Conservation (phyloP, 331 rosid species). For the Spiraea crenata region DNA sequence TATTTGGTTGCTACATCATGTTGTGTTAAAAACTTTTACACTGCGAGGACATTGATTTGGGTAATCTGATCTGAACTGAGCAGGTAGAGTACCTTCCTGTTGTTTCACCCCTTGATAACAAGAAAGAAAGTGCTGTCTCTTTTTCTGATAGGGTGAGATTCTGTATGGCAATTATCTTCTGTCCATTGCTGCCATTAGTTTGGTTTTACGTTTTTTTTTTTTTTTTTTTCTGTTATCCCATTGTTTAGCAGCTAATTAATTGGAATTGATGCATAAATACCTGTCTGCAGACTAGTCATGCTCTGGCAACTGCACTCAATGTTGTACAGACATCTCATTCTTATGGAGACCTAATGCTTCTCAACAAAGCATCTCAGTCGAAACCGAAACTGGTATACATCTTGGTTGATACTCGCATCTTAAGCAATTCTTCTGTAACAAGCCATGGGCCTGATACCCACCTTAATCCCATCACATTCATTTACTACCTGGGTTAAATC, state of each 20-base stretch:
- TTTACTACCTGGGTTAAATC: neutral
- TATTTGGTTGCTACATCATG: neutral
- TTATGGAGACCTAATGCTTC: constrained; percentile 84
- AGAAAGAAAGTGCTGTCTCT: constrained; percentile 59
- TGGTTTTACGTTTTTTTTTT: constrained; percentile 13
- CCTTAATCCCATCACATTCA: neutral
- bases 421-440: neutral
- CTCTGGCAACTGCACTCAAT: constrained; percentile 74
- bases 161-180: neutral
- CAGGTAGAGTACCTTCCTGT: constrained; percentile 91
- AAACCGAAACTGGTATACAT: constrained; percentile 67
- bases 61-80: constrained; percentile 23
- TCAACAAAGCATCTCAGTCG: constrained; percentile 58
- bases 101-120: constrained; percentile 50
- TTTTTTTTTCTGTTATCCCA: constrained; percentile 8
- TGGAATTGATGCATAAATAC: constrained; percentile 16
- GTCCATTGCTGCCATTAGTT: neutral
- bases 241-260: constrained; percentile 7
- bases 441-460: neutral
- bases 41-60: constrained; percentile 19
- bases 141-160: constrained; percentile 71
- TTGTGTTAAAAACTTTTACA: constrained; percentile 13
- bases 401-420: constrained; percentile 12
- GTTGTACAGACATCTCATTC: constrained; percentile 81
- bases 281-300: constrained; percentile 67